These are phyloP conservation scores for Beauveria australis DNA, from an alignment of 2,329 filamentous ascomycete genomes.

Conservation along the genomic window DNA sequence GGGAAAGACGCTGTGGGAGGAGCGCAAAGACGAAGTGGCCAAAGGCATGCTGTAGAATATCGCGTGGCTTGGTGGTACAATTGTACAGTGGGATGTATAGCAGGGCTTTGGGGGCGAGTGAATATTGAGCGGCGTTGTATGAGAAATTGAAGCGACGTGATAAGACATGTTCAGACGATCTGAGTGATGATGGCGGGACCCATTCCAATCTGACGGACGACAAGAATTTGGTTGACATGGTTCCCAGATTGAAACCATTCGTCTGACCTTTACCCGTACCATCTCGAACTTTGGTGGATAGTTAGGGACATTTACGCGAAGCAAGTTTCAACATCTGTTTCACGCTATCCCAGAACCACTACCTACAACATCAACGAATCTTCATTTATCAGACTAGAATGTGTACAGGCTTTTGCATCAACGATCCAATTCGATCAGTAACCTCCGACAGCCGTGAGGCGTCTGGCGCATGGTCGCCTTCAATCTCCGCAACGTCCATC, in stretches of 20 bases:
- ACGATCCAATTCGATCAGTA: not conserved
- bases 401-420: no score
- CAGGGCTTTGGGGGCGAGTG: not conserved
- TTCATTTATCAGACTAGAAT: not conserved
- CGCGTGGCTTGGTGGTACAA: not conserved
- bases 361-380: not conserved
- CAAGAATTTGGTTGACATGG: not conserved
- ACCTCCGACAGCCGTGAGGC: not conserved
- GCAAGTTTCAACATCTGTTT: not conserved
- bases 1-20: constrained; percentile 97
- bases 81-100: not conserved
- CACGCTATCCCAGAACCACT: not conserved
- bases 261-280: not conserved
- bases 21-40: constrained; percentile 78
- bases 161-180: not conserved
- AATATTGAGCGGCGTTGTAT: not conserved
- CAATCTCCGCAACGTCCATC: not conserved
- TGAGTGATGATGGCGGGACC: not conserved
- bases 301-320: not conserved
- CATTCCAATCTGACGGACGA: not conserved
- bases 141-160: not conserved
- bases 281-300: not conserved
- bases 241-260: not conserved
- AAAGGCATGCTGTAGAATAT: constrained; percentile 72
- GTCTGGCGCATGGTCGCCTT: no score